Base-by-base conservation (phyloP, 305 asterid genomes). In the Fraxinus floribunda region DNA sequence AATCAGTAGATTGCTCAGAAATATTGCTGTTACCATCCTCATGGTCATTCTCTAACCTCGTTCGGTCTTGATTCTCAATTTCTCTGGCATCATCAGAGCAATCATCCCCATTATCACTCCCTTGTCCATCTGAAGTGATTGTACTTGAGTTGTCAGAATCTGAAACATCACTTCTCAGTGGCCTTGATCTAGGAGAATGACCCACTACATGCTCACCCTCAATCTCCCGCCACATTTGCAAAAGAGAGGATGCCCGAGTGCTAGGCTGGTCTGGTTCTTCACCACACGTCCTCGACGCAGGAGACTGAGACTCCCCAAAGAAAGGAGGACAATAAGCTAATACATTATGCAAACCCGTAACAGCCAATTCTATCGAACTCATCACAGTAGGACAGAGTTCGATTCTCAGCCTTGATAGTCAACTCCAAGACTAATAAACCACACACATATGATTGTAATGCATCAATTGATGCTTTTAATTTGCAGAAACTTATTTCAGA, bases 141-240 rank as follows among this genome's bases (percentile, higher is more conserved):
- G 87, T 83, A 76, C 88, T 88, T 34, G 81, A 80, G 74, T 82
- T 79, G 71, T 85, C 92, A 20, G 89, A 81, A 84, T 81, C 83
- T 8, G 84, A 83, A 74, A 83, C 80, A 30, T 83, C 86, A 84
- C 87, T 88, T 79, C 86, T 88, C 72, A 8, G 85, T 39, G 64
- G 86, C 82, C 87, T 86, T 73, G 86, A 77, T 86, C 90, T 87
- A 80, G 64, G 82, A 36, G 93, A 85, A 84, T 81, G 89, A 80
- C 84, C 88, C 92, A 87, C 89, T 86, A 84, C 85, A 18, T 84
- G 91, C 86, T 94, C 98, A 84, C 93, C 92, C 89, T 95, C 98
- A 9, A 93, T 87, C 90, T 92, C 97, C 76, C 94, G 89, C 98
- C 98, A 95, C 94, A 95, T 91, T 86, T 93, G 93, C 89, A 92